phyloP scores from a whole-genome alignment of 2,329 filamentous ascomycete species.

The Fusarium sp. region DNA sequence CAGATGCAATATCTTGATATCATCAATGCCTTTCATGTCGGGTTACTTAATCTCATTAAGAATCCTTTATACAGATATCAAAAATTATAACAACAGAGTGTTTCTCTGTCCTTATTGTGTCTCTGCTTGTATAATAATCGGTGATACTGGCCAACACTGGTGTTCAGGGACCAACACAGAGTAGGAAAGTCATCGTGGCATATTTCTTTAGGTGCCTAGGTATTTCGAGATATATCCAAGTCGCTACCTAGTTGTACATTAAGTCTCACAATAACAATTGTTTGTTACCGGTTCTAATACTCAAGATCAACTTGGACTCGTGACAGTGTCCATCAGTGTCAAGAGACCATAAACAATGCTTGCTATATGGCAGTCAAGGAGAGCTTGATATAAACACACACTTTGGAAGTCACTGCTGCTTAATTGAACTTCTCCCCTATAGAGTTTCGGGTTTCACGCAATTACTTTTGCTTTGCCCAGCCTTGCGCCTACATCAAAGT shows the following conservation, averaged over 20 bases:
- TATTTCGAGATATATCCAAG: no score
- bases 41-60: not conserved
- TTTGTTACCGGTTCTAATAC: not conserved
- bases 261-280: not conserved
- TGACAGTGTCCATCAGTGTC: not conserved
- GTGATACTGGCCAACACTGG: not conserved
- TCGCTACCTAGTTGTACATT: no score
- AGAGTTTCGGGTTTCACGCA: no score
- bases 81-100: not conserved
- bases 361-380: no score
- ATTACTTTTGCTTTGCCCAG: no score
- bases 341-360: not conserved
- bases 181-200: no score
- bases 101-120: not conserved
- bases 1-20: not conserved
- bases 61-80: no score
- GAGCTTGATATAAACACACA: no score
- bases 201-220: no score
- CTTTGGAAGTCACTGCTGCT: no score
- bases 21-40: not conserved
- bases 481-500: no score
- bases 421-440: no score
- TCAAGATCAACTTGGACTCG: not conserved
- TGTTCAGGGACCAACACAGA: not conserved
- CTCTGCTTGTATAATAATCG: not conserved